These are phyloP conservation scores for Kodamaea kakaduensis DNA, from an alignment of 805 yeast species.

Conservation along the genomic window DNA sequence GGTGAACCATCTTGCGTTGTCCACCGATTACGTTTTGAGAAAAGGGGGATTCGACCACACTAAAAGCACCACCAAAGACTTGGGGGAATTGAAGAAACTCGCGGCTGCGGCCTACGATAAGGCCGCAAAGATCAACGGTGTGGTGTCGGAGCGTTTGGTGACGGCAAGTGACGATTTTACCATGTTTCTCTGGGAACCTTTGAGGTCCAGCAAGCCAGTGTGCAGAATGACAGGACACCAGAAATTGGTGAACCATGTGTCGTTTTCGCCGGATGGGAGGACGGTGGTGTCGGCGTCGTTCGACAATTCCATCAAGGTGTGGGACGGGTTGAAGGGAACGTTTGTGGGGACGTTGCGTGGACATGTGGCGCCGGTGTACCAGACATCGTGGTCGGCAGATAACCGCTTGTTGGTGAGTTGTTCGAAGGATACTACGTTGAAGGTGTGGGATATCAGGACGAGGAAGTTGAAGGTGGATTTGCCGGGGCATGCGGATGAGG, in stretches of 20 bases:
- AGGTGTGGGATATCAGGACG: conserved; percentile 93
- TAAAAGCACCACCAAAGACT: conserved; percentile 16
- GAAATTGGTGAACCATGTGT: conserved; percentile 91
- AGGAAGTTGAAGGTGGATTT: conserved; percentile 80
- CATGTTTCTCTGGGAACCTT: conserved; percentile 96
- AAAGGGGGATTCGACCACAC: conserved; percentile 84
- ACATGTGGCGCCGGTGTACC: conserved; percentile 97
- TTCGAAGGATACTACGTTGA: conserved; percentile 92
- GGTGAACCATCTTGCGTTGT: conserved; percentile 90
- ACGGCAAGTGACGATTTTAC: conserved; percentile 97
- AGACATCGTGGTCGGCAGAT: conserved; percentile 97
- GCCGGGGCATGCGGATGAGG: conserved; percentile 96
- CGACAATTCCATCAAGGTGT: conserved; percentile 89
- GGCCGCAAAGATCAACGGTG: conserved; percentile 57
- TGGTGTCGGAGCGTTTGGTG: conserved; percentile 68
- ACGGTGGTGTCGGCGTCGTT: conserved; percentile 88
- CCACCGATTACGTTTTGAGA: conserved; percentile 84
- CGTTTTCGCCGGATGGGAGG: conserved; percentile 94
- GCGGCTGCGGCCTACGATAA: conserved; percentile 63
- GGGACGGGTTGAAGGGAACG: conserved; percentile 94
- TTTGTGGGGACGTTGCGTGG: conserved; percentile 90
- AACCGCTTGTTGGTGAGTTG: conserved; percentile 87
- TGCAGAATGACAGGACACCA: conserved; percentile 98
- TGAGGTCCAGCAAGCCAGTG: conserved; percentile 73
- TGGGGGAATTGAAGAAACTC: conserved; percentile 33